Base-by-base conservation (phyloP, 2,329 filamentous ascomycete species). In the Sarocladium strictum region DNA sequence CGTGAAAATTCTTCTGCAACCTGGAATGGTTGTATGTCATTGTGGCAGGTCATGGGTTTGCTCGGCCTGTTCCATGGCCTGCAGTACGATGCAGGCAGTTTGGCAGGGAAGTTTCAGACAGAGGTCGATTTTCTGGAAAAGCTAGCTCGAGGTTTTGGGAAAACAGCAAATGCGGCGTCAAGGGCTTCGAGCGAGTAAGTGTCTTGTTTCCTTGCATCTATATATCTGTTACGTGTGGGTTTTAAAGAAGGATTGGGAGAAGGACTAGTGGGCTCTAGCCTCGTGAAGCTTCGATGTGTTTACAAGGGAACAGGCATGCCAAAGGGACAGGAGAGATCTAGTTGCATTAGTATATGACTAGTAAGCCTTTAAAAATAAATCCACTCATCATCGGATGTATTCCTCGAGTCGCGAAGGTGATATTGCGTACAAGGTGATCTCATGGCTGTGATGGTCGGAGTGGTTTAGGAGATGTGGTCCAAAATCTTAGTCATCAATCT, bases 401-500 rank as follows among this genome's bases (percentile, higher is more conserved):
- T 38, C 15, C 15, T n/a, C n/a, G n/a, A n/a, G n/a, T n/a, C n/a
- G n/a, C n/a, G n/a, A n/a, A n/a, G n/a, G n/a, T n/a, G n/a, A n/a
- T n/a, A n/a, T n/a, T 38, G 11, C 35, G n/a, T 38, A n/a, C 35
- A 38, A 5, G n/a, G 7, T 32, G n/a, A 15, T 15, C 5, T 15
- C 35, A 15, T 38, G 35, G 5, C 5, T 7, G 35, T 38, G n/a
- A 15, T 15, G 40, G 17, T 24, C 11, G 21, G 11, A 12, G 43
- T 26, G 7, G 47, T 35, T 51, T 29, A 51, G 47, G 47, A 51
- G 47, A n/a, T 21, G 47, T 21, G 27, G n/a, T n/a, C 14, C 17
- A 23, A 43, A 32, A 24, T 24, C 47, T 51, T 51, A 51, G 47
- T 51, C 47, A 51, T 51, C 47, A 51, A 12, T 33, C n/a, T 51